These are phyloP conservation scores for Aquilaria yunnanensis DNA, from an alignment of 345 rosid genomes.

Conservation along the genomic window DNA sequence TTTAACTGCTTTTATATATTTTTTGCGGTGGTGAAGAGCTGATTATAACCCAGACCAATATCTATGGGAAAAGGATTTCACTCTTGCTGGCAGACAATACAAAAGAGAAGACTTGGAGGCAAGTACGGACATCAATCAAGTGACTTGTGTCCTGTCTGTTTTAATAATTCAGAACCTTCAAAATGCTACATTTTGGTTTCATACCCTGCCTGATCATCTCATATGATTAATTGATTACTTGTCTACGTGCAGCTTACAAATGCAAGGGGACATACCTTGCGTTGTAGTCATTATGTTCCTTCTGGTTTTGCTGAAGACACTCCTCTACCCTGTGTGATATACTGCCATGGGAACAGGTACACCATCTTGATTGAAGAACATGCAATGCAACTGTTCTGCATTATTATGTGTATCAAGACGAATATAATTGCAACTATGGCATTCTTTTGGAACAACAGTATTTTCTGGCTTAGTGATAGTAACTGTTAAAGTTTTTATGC, in stretches of 20 bases:
- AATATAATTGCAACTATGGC: too few species aligned
- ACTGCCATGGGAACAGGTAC: constrained; percentile 98
- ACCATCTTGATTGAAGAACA: background rate
- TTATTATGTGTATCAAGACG: too few species aligned
- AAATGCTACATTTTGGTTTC: constrained; percentile 7
- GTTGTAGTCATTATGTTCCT: constrained; percentile 84
- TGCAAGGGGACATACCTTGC: constrained; percentile 70
- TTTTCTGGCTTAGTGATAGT: too few species aligned
- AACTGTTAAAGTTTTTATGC: too few species aligned
- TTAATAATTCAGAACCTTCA: background rate
- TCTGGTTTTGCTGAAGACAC: constrained; percentile 52
- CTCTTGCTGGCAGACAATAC: constrained; percentile 67
- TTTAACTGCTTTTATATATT: background rate
- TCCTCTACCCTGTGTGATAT: constrained; percentile 92
- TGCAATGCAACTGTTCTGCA: too few species aligned
- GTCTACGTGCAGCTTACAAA: constrained; percentile 65
- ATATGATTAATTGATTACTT: background rate
- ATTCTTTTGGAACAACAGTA: too few species aligned
- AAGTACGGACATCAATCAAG: constrained; percentile 41
- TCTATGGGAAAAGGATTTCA: constrained; percentile 86
- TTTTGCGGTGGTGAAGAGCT: constrained; percentile 47
- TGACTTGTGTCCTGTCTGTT: background rate
- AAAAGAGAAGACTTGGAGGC: constrained; percentile 96
- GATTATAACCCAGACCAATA: constrained; percentile 89
- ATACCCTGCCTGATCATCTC: constrained; percentile 9